Evolutionary conservation across 106 monocot genomes (phyloP), one percentile per base, ranked within the genome.

Genomic region (Dioscorea zingiberensis): DNA sequence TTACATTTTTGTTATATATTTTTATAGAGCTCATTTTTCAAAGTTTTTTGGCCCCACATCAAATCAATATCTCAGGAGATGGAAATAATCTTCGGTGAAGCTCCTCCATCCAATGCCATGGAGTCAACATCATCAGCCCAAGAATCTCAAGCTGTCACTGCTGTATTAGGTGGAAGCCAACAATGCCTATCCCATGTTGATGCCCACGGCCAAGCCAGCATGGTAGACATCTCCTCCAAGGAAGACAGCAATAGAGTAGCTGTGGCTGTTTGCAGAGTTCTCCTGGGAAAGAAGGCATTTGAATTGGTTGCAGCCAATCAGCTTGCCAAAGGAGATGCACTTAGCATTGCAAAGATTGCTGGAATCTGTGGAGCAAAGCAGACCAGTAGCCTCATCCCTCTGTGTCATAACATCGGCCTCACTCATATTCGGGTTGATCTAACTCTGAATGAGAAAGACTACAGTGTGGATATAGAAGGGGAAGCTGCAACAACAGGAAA

Each of bases 311-410:
- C 88, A 27, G 81, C 97, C 5, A 89, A 98, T 79, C 78, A 86
- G 57, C 82, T 89, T 55, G 72, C 79, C 38, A 98, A 98, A 84
- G 92, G 97, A 54, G 88, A 98, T 74, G 97, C 84, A 0, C 65
- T 98, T 21, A 86, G 53, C 60, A 92, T 92, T 18, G 97, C 97
- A 47, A 98, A 89, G 77, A 78, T 98, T 55, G 92, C 92, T 21
- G 97, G 97, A 66, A 89, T 98, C 7, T 77, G 30, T 57, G 92
- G 88, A 51, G 97, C 97, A 2, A 98, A 98, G 77, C 76, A 84
- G 51, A 86, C 97, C 1, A 82, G 88, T 69, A 73, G 26, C 51
- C 86, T 93, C 58, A 89, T 98, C 60, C 97, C 92, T 5, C 23
- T 98, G 21, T 98, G 97, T 55, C 97, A 98, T 51, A 93, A 84